A percentile compares a stretch with the other conserved stretches of the same genome.
These are phyloP conservation scores for Cryptomeria japonica DNA, from an alignment of 75 land plant species.

Conservation along the genomic window DNA sequence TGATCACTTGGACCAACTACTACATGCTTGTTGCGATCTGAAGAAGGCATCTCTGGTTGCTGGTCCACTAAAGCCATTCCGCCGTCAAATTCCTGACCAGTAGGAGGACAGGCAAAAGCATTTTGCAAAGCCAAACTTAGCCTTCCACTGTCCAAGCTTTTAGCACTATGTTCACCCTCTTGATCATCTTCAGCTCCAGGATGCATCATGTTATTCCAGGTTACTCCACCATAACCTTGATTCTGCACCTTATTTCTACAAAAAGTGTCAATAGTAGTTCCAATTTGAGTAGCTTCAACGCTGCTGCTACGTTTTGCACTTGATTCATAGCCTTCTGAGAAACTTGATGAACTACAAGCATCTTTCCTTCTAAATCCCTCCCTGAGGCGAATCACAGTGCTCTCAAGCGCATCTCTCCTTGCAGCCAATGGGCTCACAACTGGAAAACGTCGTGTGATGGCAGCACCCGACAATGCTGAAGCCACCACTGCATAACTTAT, in stretches of 20 bases:
- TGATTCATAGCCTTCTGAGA: slow-evolving; percentile 96
- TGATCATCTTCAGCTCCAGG: slow-evolving; percentile 41
- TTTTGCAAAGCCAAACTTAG: slow-evolving; percentile 59
- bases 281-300: slow-evolving; percentile 78
- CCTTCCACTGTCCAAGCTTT: slow-evolving; percentile 74
- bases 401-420: slow-evolving; percentile 88
- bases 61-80: slow-evolving; percentile 30
- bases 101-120: slow-evolving; percentile 63
- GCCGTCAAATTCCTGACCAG: slow-evolving; percentile 53
- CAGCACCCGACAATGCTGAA: slow-evolving; percentile 89
- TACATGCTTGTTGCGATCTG: slow-evolving; percentile 32
- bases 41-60: slow-evolving; percentile 15
- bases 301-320: slow-evolving; percentile 88
- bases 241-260: slow-evolving; percentile 35
- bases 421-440: slow-evolving; percentile 79
- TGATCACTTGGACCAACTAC: slow-evolving; percentile 56
- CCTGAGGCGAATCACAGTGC: slow-evolving; percentile 89
- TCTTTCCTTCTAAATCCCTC: slow-evolving; percentile 88
- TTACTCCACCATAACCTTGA: slow-evolving; percentile 42
- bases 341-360: slow-evolving; percentile 88
- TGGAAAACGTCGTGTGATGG: slow-evolving; percentile 73
- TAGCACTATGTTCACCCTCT: slow-evolving; percentile 62
- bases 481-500: slow-evolving; percentile 98
- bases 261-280: slow-evolving; percentile 50
- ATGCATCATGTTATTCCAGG: slow-evolving; percentile 44